A percentile compares a stretch with the other conserved stretches of the same genome.
These are phyloP conservation scores for Talinum fruticosum DNA, from an alignment of 148 eudicot genomes.

Conservation along the genomic window DNA sequence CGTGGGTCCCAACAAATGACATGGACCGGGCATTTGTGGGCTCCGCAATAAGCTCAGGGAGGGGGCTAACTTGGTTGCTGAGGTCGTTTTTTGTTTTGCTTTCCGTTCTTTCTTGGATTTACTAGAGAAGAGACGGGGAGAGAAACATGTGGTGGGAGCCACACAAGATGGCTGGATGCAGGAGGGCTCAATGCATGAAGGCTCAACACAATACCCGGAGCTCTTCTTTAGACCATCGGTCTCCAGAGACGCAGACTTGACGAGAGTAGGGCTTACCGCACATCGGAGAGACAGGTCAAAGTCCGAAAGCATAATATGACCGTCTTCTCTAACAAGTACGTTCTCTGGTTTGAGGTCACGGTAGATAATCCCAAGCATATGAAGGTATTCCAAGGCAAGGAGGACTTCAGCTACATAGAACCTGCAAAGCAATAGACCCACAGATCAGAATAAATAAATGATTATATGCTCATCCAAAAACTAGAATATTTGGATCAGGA, in stretches of 20 bases:
- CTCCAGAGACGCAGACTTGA: constrained; percentile 54
- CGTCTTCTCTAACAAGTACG: constrained; percentile 89
- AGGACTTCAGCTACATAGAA: constrained; percentile 93
- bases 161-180: constrained; percentile 79
- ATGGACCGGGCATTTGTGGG: constrained; percentile 87
- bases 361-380: constrained; percentile 93
- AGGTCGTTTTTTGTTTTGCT: constrained; percentile 62
- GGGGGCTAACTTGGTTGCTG: constrained; percentile 73
- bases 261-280: constrained; percentile 78
- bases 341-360: constrained; percentile 97
- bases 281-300: constrained; percentile 94
- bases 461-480: neutral
- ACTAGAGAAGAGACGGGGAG: constrained; percentile 66
- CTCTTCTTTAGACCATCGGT: constrained; percentile 41
- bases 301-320: constrained; percentile 94
- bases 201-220: constrained; percentile 61
- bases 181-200: constrained; percentile 85
- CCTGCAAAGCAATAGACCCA: constrained; percentile 39
- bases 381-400: constrained; percentile 87
- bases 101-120: constrained; percentile 68
- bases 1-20: constrained; percentile 97
- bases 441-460: neutral
- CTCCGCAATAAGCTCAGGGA: constrained; percentile 90
- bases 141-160: constrained; percentile 68
- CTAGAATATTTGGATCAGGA: neutral